Evolutionary conservation across 345 rosid species (phyloP), one percentile per base, ranked within the genome.

Genomic region (Bruguiera parviflora): DNA sequence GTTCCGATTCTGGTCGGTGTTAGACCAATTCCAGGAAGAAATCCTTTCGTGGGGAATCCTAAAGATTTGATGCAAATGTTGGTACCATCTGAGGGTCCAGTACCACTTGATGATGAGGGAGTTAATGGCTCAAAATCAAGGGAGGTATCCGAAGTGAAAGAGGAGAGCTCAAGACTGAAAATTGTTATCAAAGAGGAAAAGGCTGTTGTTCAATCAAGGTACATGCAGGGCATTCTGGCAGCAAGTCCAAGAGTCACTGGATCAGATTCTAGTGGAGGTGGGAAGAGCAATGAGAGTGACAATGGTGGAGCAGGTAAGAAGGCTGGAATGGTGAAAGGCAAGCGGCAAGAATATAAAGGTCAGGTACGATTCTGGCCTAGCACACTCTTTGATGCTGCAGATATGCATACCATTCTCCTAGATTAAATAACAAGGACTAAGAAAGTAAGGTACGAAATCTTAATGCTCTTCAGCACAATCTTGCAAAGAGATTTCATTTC

Each of bases 41-140:
- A 94, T 61, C 87, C 92, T 35, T 89, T 91, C 63, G 83, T 89
- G 13, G 98, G 98, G 24, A 83, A 84, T 47, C 98, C 97, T 0
- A 94, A 88, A 80, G 96, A 94, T 55, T 82, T 94, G 88, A 91
- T 94, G 98, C 87, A 94, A 52, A 94, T 91, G 86, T 49, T 85
- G 62, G 89, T 79, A 65, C 92, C 98, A 8, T 80, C 79, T 19
- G 89, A 84, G 67, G 78, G 79, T 71, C 80, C 87, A 20, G 35
- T 60, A 10, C 28, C 69, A 9, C 59, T 21, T 47, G 83, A 86
- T 33, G 58, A 61, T 27, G 81, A 75, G 32, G 82, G 67, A 24
- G 61, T 46, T 21, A 71, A 65, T 65, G 75, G 64, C 59, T 77
- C 78, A 24, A 82, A 78, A 62, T 13, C 52, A 31, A 87, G 72